Percentiles rank a stretch among this genome's conserved stretches.
phyloP scores from a whole-genome alignment of 495 filamentous ascomycete species.

The Penicillium bialowiezense region DNA sequence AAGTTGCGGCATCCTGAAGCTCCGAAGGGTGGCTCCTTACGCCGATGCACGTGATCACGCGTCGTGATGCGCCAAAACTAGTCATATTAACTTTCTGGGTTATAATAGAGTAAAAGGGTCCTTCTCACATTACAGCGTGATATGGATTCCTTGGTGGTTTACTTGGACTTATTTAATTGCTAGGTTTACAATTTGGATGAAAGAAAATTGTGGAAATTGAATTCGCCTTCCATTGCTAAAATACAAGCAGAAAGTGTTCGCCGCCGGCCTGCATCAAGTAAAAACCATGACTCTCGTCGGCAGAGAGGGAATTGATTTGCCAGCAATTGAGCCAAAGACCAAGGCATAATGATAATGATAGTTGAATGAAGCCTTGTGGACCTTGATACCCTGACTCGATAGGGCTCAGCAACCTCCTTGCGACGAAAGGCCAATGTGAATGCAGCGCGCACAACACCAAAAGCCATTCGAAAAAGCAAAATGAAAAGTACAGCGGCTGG shows the following conservation, averaged over 20 bases:
- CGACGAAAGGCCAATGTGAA: constrained; percentile 1
- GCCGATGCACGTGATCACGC: constrained; percentile 6
- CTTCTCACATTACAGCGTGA: no score
- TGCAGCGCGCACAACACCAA: constrained; percentile 14
- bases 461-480: constrained; percentile 11
- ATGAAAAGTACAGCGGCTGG: constrained; percentile 6
- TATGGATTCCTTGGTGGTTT: no score
- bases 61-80: no score
- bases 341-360: no score
- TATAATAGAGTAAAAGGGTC: no score
- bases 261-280: constrained; percentile 1
- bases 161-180: no score
- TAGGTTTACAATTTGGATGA: not conserved
- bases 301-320: not conserved
- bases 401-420: not conserved
- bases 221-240: constrained; percentile 16
- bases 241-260: constrained; percentile 18
- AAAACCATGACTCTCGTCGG: not conserved
- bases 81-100: no score
- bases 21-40: constrained; percentile 7
- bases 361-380: no score
- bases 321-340: no score
- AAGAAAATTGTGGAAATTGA: not conserved
- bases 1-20: constrained; percentile 2
- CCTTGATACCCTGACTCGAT: no score